Conservation (phyloP, 345 rosid species). For the Euclidium syriacum region DNA sequence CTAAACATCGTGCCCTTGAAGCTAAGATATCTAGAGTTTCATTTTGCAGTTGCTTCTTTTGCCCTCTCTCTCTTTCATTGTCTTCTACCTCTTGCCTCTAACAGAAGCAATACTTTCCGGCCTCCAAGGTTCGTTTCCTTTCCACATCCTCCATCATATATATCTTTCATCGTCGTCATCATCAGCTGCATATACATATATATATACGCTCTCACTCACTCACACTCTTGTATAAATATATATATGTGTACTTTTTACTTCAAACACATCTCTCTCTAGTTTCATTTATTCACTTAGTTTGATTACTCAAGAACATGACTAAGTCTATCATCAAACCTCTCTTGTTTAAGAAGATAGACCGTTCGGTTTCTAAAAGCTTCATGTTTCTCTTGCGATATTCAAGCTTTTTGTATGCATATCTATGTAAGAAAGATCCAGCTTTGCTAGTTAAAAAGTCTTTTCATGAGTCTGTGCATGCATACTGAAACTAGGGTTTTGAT, state of each 20-base stretch:
- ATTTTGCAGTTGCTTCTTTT: slow-evolving; percentile 30
- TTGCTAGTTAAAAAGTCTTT: not conserved
- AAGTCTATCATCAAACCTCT: slow-evolving; percentile 4
- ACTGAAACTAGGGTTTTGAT: slow-evolving; percentile 19
- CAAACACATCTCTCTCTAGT: slow-evolving; percentile 1
- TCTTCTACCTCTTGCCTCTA: slow-evolving; percentile 40
- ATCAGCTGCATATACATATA: not conserved
- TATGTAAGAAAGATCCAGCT: slow-evolving; percentile 13
- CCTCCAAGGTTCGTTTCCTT: slow-evolving; percentile 41
- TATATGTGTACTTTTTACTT: slow-evolving; percentile 4
- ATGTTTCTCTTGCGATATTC: slow-evolving; percentile 7
- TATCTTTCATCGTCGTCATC: slow-evolving; percentile 22
- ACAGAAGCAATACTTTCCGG: slow-evolving; percentile 28
- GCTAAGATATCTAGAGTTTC: slow-evolving; percentile 42
- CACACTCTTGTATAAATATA: not conserved
- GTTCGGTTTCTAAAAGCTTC: not conserved
- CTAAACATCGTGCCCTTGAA: slow-evolving; percentile 60
- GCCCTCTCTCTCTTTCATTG: slow-evolving; percentile 28
- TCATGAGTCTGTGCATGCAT: slow-evolving; percentile 24
- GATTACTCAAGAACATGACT: slow-evolving; percentile 25
- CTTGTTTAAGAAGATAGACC: not conserved
- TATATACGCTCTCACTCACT: slow-evolving; percentile 1
- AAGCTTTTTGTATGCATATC: not conserved
- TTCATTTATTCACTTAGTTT: slow-evolving; percentile 21
- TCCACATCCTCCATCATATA: slow-evolving; percentile 3